These are phyloP conservation scores for Tetrahymena thermophila DNA, from an alignment of 73 alveolate genomes.

Conservation along the genomic window DNA sequence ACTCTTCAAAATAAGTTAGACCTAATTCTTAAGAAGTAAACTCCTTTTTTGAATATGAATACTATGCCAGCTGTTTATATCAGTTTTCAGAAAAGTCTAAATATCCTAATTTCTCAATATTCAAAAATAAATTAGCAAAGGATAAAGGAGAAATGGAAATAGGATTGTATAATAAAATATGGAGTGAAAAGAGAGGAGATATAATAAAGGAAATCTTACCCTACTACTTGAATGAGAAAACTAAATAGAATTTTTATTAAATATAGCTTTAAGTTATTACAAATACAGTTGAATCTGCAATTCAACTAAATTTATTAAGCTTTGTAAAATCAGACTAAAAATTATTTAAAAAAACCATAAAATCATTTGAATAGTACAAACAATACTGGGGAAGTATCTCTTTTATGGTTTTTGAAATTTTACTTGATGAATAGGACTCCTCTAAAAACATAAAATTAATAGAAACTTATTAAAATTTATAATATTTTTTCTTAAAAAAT, in stretches of 20 bases:
- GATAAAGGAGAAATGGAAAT: not conserved
- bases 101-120: not conserved
- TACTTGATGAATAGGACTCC: not conserved
- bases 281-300: not conserved
- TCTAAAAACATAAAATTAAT: not conserved
- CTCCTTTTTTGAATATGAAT: not conserved
- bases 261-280: not conserved
- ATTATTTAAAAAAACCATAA: no score
- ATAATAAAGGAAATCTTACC: not conserved
- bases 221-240: no score
- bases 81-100: not conserved
- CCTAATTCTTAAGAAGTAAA: not conserved
- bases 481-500: not conserved
- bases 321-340: not conserved
- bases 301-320: not conserved
- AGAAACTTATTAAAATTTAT: not conserved
- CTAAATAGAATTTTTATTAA: not conserved
- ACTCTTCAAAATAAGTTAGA: not conserved
- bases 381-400: not conserved
- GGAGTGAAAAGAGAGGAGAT: not conserved
- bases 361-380: not conserved
- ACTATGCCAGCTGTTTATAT: not conserved
- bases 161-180: not conserved
- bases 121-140: no score
- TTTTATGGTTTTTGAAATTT: not conserved